Evolutionary conservation across 257 asterid genomes (phyloP), one percentile per base, ranked within the genome.

Genomic region (Solanum peruvianum): DNA sequence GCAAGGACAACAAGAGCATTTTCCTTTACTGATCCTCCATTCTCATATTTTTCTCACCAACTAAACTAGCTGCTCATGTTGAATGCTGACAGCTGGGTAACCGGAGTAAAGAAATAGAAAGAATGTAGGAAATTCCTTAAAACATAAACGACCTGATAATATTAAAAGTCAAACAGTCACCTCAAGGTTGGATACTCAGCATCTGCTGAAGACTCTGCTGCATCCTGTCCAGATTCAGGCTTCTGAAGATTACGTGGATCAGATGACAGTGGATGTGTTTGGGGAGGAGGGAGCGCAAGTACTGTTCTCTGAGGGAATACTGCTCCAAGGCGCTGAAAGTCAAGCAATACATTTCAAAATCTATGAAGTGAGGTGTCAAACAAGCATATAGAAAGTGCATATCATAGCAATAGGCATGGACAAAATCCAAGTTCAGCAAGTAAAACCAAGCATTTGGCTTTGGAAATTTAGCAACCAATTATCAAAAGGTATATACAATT

Each of bases 131-230:
- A 81, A 49, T 81, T 80, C 4, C 69, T 49, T 29, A 80, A 42
- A 47, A 45, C 85, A 80, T 21, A 80, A 80, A 47, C 16, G 11
- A 39, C 27, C 69, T 73, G 82, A 47, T 47, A 49, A 37, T 18
- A 41, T 15, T 16, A 33, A 8, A 15, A 75, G 56, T 72, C 16
- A 20, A 87, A 86, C 80, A 80, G 84, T 88, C 87, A 97, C 99
- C 97, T 97, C 92, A 97, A 90, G 87, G 99, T 91, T 83, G 99
- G 99, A 92, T 92, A 94, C 85, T 97, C 98, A 76, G 99, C 97
- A 93, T 93, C 99, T 29, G 97, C 96, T 87, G 99, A 94, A 87
- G 99, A 89, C 92, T 95, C 98, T 23, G 96, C 93, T 86, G 91
- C 95, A 85, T 94, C 94, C 21, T 88, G 90, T 84, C 93, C 88